Evolutionary conservation across 306 rosid species (phyloP), one percentile per base, ranked within the genome.

Genomic region (Fragaria ananassa): DNA sequence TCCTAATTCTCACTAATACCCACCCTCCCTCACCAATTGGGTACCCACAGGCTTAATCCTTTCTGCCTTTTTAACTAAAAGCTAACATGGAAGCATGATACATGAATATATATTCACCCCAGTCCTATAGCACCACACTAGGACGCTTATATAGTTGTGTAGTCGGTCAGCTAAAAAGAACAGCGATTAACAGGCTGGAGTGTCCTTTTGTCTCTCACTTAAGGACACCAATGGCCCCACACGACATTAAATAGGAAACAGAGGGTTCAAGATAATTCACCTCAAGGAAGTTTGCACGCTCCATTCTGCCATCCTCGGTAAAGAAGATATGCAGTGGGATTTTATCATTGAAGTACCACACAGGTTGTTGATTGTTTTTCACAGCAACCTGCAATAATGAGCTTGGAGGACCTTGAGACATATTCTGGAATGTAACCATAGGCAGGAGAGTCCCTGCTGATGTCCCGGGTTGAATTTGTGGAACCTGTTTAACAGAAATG

Each of bases 401-500:
- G 89, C 86, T 95, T 60, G 98, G 96, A 79, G 98, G 96, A 82
- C 98, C 98, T 88, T 95, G 99, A 79, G 98, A 92, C 91, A 89
- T 51, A 81, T 90, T 92, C 79, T 95, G 99, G 89, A 89, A 95
- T 68, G 85, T 65, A 62, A 95, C 97, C 98, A 95, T 95, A 19
- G 99, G 99, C 77, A 92, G 86, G 60, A 92, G 96, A 79, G 90
- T 85, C 73, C 83, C 66, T 18, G 89, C 80, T 25, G 90, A 84
- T 70, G 93, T 73, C 68, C 98, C 98, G 57, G 98, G 97, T 82
- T 86, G 97, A 86, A 95, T 42, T 47, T 80, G 90, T 70, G 91
- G 97, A 87, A 92, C 90, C 98, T 95, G 85, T 61, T 29, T 81
- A 74, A 73, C 17, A 74, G 83, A 27, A 70, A 79, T 64, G 68